phyloP scores from a whole-genome alignment of 345 rosid species.

The Isatis tinctoria region DNA sequence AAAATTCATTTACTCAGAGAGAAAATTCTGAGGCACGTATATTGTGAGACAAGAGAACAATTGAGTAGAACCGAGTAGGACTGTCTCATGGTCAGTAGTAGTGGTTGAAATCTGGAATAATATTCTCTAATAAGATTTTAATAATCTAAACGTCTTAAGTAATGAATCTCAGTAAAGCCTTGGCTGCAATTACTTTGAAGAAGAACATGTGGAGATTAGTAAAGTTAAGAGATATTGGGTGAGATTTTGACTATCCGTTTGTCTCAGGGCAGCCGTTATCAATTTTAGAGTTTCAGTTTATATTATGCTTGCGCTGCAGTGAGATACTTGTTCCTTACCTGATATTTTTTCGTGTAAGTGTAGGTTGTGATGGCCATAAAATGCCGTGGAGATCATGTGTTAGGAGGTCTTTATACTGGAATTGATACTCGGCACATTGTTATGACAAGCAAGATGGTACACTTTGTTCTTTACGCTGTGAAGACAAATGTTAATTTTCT shows the following conservation, averaged over 20 bases:
- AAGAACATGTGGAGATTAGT: not conserved
- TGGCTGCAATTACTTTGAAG: not conserved
- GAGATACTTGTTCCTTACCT: not conserved
- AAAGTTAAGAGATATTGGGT: not conserved
- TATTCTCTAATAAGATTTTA: not conserved
- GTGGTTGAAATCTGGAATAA: not conserved
- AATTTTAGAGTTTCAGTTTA: not conserved
- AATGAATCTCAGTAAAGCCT: conserved; percentile 1
- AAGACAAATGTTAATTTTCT: not conserved
- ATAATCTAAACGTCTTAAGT: not conserved
- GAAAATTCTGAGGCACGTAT: not conserved
- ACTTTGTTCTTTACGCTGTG: not conserved
- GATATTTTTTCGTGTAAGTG: not conserved
- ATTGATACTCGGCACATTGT: conserved; percentile 70
- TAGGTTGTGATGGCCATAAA: conserved; percentile 92
- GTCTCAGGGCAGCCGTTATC: not conserved
- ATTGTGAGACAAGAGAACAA: not conserved
- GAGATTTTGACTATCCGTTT: not conserved
- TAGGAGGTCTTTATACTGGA: conserved; percentile 83
- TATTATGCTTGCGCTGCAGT: not conserved
- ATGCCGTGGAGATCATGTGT: conserved; percentile 72
- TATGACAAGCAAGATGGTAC: conserved; percentile 96
- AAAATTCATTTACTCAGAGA: not conserved
- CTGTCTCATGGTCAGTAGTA: not conserved
- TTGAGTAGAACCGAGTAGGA: not conserved